Evolutionary conservation across 2,329 filamentous ascomycete species (phyloP), one percentile per base, ranked within the genome.

Genomic region (Cyclaneusma minus): DNA sequence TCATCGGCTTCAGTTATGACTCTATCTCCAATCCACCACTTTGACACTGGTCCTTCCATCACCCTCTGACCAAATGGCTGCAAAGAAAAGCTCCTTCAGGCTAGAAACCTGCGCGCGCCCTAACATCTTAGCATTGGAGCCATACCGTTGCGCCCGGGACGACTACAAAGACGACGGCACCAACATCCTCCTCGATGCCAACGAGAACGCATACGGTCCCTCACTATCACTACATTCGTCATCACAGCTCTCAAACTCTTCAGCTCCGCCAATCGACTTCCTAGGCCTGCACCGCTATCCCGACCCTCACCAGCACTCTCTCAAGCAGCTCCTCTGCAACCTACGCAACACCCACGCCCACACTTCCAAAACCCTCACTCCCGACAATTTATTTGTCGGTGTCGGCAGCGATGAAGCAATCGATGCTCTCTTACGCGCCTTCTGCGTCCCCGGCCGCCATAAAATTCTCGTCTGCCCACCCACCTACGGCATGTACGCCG

Each of bases 161-260:
- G 89, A 98, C 66, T 95, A 98, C 68, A 94, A 98, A 59, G 87
- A 98, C 51, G 80, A 98, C 49, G 89, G 89, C 40, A 87, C 74
- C 32, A 95, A 95, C 47, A 73, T 95, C 43, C 75, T 98, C 27
- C 78, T 98, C 38, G 89, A 98, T 50, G 89, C 89, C 41, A 98
- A 98, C 46, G 89, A 98, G 58, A 98, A 98, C 47, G 84, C 89
- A 32, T 94, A 78, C 44, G 89, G 89, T 0, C 87, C 89, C 0
- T 77, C 81, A 2, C 58, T 94, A 25, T 56, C 62, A 3, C 41
- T 74, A 25, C 52, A 52, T 16, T 45, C 63, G 21, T 48, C 55
- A 3, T 45, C 41, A 14, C 37, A 37, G 21, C 55, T 55, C 35
- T 52, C 54, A 31, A 41, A 49, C 17, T 43, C 54, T 17, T 48